Percentiles rank a stretch among this genome's conserved stretches.
phyloP scores from a whole-genome alignment of 345 rosid species.

The Aegle marmelos region DNA sequence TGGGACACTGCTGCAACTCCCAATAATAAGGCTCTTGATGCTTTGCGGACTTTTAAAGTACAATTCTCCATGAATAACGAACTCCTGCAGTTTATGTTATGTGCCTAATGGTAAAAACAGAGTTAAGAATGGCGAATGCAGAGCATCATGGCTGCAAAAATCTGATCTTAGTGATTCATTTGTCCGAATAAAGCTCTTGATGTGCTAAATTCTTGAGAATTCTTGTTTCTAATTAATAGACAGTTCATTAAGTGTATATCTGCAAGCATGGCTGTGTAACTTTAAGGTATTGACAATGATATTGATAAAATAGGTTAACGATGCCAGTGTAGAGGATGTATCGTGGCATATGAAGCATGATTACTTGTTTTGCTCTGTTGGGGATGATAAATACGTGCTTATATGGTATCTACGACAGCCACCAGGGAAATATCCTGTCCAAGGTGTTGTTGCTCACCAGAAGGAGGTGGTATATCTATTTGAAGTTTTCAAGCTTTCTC shows the following conservation, averaged over 20 bases:
- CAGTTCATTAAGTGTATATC: neutral
- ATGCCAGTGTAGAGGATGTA: slow-evolving; percentile 98
- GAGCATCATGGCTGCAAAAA: neutral
- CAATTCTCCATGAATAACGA: neutral
- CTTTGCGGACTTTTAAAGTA: slow-evolving; percentile 80
- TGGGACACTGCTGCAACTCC: slow-evolving; percentile 86
- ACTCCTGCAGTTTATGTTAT: too few relatives aligned
- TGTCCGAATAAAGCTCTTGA: neutral
- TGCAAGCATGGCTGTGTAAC: neutral
- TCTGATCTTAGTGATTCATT: neutral
- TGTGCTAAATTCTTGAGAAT: neutral
- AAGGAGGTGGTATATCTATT: slow-evolving; percentile 57
- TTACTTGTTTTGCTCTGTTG: slow-evolving; percentile 93
- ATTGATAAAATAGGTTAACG: slow-evolving; percentile 60
- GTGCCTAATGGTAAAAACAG: neutral
- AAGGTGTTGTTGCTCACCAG: slow-evolving; percentile 89
- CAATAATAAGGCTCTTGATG: slow-evolving; percentile 78
- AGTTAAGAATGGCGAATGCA: neutral
- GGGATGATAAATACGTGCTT: slow-evolving; percentile 87
- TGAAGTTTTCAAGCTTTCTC: neutral
- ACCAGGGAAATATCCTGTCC: slow-evolving; percentile 60
- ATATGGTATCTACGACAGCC: slow-evolving; percentile 89
- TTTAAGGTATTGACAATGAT: neutral
- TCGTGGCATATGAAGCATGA: slow-evolving; percentile 99
- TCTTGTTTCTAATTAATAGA: neutral